Base-by-base conservation (phyloP, 2,329 filamentous ascomycete species). In the Xylariaceae sp. region DNA sequence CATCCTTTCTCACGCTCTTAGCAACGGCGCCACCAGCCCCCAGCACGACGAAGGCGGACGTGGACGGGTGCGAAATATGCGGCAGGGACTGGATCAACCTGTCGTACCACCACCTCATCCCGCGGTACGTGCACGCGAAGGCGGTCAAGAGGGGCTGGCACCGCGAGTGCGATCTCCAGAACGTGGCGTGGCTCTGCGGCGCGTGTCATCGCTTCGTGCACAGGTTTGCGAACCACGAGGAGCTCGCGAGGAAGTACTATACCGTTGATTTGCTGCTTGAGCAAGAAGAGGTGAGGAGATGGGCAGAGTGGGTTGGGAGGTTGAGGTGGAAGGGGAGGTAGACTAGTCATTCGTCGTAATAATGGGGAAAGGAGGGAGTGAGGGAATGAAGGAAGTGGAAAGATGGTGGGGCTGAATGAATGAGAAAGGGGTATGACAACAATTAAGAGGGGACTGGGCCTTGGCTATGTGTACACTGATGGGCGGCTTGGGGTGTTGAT, bases 191-290 rank as follows among this genome's bases (percentile, higher is more conserved):
- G 87, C 63, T 94, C 50, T 94, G 88, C 62, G 71, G 86, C 34
- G 83, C 86, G 2, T 94, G 88, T 54, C 88, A 94, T 66, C 77
- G 74, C 29, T 88, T 87, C 57, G 85, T 94, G 58, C 88, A 94
- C 66, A 67, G 77, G 27, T 76, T 88, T 55, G 81, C 78, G 23
- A 70, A 65, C 4, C 87, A 92, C 56, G 87, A 94, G 69, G 85
- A 85, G 52, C 64, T 94, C 50, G 88, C 87, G 11, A 70, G 74
- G 51, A 66, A 81, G 38, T 88, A 73, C 57, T 87, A 79, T 63
- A 89, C 79, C 0, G 76, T 92, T 5, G 85, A 90, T 38, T 62
- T 73, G 50, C 67, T 94, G 46, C 57, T 83, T 56, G 76, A 71
- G 53, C 76, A 83, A 59, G 81, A 85, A 28, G 83, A 88, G 67